Evolutionary conservation across 495 filamentous ascomycete species (phyloP).

Genomic region (Penicillium arizonense): DNA sequence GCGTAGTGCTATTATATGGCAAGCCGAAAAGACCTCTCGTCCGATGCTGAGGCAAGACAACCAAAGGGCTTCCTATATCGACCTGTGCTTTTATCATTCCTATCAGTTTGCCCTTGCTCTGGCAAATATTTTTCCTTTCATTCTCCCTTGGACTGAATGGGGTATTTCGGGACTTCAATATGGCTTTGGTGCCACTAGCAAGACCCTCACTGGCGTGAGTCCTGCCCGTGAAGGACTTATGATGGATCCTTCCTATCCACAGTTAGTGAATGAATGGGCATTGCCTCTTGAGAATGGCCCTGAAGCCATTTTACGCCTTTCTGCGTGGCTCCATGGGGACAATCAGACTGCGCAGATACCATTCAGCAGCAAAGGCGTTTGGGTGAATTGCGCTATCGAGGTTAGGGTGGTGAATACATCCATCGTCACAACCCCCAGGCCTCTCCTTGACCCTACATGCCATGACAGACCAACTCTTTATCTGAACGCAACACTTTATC

Average conservation of each 20-base stretch:
- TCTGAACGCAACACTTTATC: conserved; percentile 93
- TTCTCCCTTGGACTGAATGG: conserved; percentile 86
- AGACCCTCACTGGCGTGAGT: conserved; percentile 64
- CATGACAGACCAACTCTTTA: conserved; percentile 80
- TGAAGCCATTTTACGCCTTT: conserved; percentile 81
- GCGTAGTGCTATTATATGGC: conserved; percentile 87
- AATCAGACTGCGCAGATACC: conserved; percentile 63
- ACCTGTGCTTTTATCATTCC: conserved; percentile 64
- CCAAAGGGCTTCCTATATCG: conserved; percentile 54
- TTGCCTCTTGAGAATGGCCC: conserved; percentile 83
- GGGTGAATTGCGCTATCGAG: conserved; percentile 92
- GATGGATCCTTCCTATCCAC: conserved; percentile 95
- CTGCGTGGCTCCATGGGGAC: conserved; percentile 78
- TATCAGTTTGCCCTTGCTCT: conserved; percentile 33
- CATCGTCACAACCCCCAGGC: conserved; percentile 50
- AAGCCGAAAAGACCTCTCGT: conserved; percentile 62
- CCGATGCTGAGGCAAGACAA: too few relatives aligned
- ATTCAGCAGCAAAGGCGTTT: conserved; percentile 72
- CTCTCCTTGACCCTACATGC: conserved; percentile 75
- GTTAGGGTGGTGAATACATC: conserved; percentile 82
- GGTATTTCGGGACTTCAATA: conserved; percentile 95
- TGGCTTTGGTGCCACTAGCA: conserved; percentile 65
- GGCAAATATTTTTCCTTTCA: conserved; percentile 52
- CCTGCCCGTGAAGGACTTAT: conserved; percentile 76
- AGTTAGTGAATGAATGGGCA: conserved; percentile 98